Conservation (phyloP, 305 asterid genomes). For the Plantago rigida region DNA sequence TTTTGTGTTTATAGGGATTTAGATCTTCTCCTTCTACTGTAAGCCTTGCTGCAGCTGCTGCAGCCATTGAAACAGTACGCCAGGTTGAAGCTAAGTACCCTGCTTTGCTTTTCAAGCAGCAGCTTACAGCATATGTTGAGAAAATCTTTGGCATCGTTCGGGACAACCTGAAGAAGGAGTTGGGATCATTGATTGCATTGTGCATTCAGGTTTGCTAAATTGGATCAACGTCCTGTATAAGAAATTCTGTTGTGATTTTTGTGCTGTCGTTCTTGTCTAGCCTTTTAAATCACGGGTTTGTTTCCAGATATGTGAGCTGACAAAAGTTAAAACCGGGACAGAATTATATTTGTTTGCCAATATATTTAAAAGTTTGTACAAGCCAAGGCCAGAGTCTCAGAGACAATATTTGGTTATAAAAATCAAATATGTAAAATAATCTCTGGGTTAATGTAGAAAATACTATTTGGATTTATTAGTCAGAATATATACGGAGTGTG, state of each 20-base stretch:
- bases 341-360: no score
- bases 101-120: conserved; percentile 97
- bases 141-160: conserved; percentile 91
- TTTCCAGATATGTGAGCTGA: no score
- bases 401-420: no score
- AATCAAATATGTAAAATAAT: no score
- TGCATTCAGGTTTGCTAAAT: conserved; percentile 69
- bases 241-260: conserved; percentile 16
- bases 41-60: conserved; percentile 63
- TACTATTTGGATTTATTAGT: no score
- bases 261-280: no score
- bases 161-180: conserved; percentile 84
- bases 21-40: conserved; percentile 84
- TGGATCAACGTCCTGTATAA: conserved; percentile 13
- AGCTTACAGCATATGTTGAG: conserved; percentile 95
- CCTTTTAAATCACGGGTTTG: no score
- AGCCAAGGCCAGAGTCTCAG: no score
- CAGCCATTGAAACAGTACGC: conserved; percentile 74
- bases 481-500: no score
- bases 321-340: no score
- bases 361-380: no score
- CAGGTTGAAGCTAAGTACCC: conserved; percentile 97
- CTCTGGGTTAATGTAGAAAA: no score
- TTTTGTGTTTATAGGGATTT: conserved; percentile 54
- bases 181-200: conserved; percentile 58